Evolutionary conservation across 345 rosid genomes (phyloP).

Genomic region (Pugionium cornutum): DNA sequence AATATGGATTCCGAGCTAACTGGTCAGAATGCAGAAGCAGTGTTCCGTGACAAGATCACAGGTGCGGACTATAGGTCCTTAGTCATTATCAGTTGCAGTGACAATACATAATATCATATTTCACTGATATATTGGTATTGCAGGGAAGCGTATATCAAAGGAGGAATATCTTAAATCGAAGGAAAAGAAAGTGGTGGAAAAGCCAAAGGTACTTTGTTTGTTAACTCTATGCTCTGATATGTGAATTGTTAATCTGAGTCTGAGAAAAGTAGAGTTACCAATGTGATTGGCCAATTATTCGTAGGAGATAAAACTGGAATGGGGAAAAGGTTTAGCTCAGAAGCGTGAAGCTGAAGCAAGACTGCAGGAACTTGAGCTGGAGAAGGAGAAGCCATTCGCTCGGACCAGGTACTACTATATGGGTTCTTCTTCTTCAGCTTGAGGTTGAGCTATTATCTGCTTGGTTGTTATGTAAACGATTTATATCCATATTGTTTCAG

Average conservation of each 20-base stretch:
- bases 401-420: slow-evolving; percentile 60
- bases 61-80: slow-evolving; percentile 44
- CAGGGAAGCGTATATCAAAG: slow-evolving; percentile 73
- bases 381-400: slow-evolving; percentile 90
- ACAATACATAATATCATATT: slow-evolving; percentile 11
- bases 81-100: slow-evolving; percentile 15
- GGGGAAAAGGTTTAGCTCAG: slow-evolving; percentile 99
- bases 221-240: slow-evolving; percentile 8
- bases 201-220: slow-evolving; percentile 63
- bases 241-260: slow-evolving; percentile 1
- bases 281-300: slow-evolving; percentile 11
- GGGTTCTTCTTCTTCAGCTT: slow-evolving; percentile 4
- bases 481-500: slow-evolving; percentile 41
- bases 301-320: slow-evolving; percentile 84
- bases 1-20: slow-evolving; percentile 74
- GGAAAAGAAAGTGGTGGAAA: slow-evolving; percentile 61
- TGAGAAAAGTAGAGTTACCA: background rate
- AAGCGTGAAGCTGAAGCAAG: slow-evolving; percentile 84
- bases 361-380: slow-evolving; percentile 68
- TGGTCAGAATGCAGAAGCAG: slow-evolving; percentile 78
- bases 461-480: slow-evolving; percentile 18
- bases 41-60: slow-evolving; percentile 82
- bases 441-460: background rate
- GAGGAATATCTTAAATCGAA: slow-evolving; percentile 63
- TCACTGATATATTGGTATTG: slow-evolving; percentile 29